Base-by-base conservation (phyloP, 1,284 basidiomycete species). In the Boletellus dicymbophilus region DNA sequence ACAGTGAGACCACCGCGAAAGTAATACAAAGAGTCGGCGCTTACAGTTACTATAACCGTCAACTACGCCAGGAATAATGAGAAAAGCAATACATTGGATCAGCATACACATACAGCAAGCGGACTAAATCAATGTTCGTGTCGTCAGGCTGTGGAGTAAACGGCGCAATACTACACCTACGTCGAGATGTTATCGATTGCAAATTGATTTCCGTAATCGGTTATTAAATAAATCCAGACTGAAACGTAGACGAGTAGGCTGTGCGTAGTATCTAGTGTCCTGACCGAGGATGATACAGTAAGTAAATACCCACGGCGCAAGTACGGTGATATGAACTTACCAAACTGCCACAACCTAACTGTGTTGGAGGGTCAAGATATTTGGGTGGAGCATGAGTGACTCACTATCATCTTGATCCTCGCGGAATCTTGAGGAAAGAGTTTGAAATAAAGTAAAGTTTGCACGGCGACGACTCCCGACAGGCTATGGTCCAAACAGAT, bases 11-110 rank as follows among this genome's bases (percentile, higher is more conserved):
- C 20, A 21, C 5, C 18, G 22, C 10, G 4, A 16, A 44, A 31
- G 37, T 28, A n/a, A 5, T 30, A 39, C 13, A 31, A 3, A 13
- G 11, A 5, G 8, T 21, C 3, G 23, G 15, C 13, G 36, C 68
- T 57, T 60, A 76, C 78, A 9, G 80, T 81, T 30, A 63, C 60
- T 13, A 70, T 67, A 25, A 79, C 72, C 4, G 78, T 77, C 37
- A 78, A 50, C 80, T 81, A 6, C 8, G 18, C 43, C 13, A n/a
- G 18, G 8, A 36, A 22, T 25, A 38, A 37, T 58, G 22, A 43
- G 51, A 23, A 22, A 6, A 36, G 18, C 13, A 25, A n/a, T 15
- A 9, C 27, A 33, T 23, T 2, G 28, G 2, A 27, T 15, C 23
- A 27, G 9, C 15, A 20, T 34, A 34, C 23, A 25, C 43, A 26